A percentile compares a stretch with the other conserved stretches of the same genome.
These are phyloP conservation scores for Rauvolfia tetraphylla DNA, from an alignment of 257 asterid species.

Conservation along the genomic window DNA sequence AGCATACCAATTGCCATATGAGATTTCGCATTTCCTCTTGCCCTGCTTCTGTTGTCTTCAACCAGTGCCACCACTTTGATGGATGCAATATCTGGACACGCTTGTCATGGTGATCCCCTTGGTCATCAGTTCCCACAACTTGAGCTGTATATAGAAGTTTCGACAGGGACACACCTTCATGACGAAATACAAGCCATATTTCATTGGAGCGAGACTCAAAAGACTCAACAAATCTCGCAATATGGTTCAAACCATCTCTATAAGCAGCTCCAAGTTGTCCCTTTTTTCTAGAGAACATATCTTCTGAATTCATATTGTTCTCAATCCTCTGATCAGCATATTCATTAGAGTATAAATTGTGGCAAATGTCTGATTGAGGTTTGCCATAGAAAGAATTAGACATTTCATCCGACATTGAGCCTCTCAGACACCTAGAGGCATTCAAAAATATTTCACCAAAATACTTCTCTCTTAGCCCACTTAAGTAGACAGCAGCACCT, in stretches of 20 bases:
- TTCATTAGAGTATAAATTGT: conserved; percentile 29
- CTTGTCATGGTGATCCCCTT: conserved; percentile 51
- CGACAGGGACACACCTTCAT: conserved; percentile 91
- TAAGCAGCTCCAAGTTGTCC: conserved; percentile 32
- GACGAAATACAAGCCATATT: conserved; percentile 94
- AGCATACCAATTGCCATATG: conserved; percentile 82
- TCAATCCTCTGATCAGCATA: conserved; percentile 36
- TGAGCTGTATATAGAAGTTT: conserved; percentile 87
- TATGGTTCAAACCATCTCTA: conserved; percentile 84
- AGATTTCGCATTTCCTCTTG: conserved; percentile 78
- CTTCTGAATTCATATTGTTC: conserved; percentile 34
- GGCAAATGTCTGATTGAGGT: conserved; percentile 27
- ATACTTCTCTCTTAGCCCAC: conserved; percentile 92
- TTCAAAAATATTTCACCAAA: conserved; percentile 88
- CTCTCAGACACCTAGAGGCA: conserved; percentile 65
- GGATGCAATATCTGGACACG: conserved; percentile 85
- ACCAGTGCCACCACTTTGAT: conserved; percentile 98
- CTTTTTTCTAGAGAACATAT: conserved; percentile 30
- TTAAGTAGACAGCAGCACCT: conserved; percentile 73
- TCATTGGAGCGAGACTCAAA: conserved; percentile 90
- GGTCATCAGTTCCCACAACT: conserved; percentile 57
- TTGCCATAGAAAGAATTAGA: conserved; percentile 37
- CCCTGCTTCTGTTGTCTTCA: conserved; percentile 89
- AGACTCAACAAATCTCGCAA: conserved; percentile 93
- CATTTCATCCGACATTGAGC: conserved; percentile 38